Evolutionary conservation across 805 yeast species (phyloP), one percentile per base, ranked within the genome.

Genomic region (Monosporozyma siamensis): DNA sequence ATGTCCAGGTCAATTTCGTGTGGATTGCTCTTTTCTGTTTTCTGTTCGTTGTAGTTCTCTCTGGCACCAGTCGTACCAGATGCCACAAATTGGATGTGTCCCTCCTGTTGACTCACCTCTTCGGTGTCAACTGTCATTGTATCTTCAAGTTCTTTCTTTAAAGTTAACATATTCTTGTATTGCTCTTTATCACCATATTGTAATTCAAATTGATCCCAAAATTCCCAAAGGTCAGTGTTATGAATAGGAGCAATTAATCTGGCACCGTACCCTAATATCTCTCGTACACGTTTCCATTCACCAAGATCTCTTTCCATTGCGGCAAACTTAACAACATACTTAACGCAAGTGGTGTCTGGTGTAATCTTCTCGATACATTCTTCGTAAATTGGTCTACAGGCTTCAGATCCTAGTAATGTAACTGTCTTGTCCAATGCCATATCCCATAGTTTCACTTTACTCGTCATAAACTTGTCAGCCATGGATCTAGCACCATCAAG

Each of bases 121-220:
- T 56, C 61, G 12, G 64, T 54, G 27, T 60, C 50, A 12, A 56
- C 51, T 4, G 47, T 48, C 55, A 65, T 58, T 23, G 55, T 53
- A 14, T 50, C 58, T 31, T 53, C 60, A 4, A 64, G 51, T 29
- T 49, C 48, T 48, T 86, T 69, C 55, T 78, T 82, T 47, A 67
- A 65, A 37, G 80, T 64, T 20, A 86, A 58, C 89, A 88, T 80
- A 17, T 78, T 81, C 51, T 82, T 86, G 58, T 74, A 87, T 0
- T 82, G 74, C 3, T 69, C 70, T 53, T 83, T 92, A 45, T 72
- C 65, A 4, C 97, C 97, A 57, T 75, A 50, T 11, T 72, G 68
- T 26, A 83, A 57, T 56, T 89, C 97, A 58, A 88, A 86, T 9
- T 66, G 56, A 42, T 79, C 79, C 95, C 95, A 89, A 23, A 61